Evolutionary conservation across 495 filamentous ascomycete genomes (phyloP).

Genomic region (Thozetella sp.): DNA sequence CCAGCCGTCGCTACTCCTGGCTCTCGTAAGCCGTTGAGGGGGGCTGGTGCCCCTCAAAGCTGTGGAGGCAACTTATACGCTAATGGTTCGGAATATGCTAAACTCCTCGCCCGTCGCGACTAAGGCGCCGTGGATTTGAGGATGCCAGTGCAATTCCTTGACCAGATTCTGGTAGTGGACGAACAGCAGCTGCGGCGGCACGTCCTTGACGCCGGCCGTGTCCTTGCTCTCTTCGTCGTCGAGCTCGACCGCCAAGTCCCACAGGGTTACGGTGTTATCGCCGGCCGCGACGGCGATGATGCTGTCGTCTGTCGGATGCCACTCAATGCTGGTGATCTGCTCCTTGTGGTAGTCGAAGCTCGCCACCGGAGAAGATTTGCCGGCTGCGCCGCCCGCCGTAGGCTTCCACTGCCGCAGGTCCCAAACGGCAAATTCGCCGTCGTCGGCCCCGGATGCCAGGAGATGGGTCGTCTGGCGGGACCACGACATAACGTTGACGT

Average conservation of each 20-base stretch:
- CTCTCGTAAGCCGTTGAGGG: no score
- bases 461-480: constrained; percentile 83
- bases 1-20: no score
- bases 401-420: constrained; percentile 94
- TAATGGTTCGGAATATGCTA: constrained; percentile 71
- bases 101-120: constrained; percentile 91
- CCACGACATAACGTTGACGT: constrained; percentile 97
- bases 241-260: constrained; percentile 95
- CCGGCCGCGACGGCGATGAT: constrained; percentile 91
- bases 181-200: constrained; percentile 93
- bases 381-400: constrained; percentile 32
- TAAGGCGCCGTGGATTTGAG: constrained; percentile 88
- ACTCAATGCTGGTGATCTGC: constrained; percentile 94
- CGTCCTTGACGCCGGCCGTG: constrained; percentile 82
- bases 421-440: constrained; percentile 95
- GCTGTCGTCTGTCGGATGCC: constrained; percentile 95
- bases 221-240: constrained; percentile 95
- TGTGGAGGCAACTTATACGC: constrained; percentile 58
- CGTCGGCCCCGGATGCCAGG: constrained; percentile 89
- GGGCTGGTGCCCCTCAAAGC: no score
- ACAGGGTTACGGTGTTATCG: constrained; percentile 91
- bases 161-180: constrained; percentile 93
- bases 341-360: constrained; percentile 93
- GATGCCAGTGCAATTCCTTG: constrained; percentile 97
- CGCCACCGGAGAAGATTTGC: constrained; percentile 73